Conservation (phyloP, 2,329 filamentous ascomycete species). For the Fusarium sp. region DNA sequence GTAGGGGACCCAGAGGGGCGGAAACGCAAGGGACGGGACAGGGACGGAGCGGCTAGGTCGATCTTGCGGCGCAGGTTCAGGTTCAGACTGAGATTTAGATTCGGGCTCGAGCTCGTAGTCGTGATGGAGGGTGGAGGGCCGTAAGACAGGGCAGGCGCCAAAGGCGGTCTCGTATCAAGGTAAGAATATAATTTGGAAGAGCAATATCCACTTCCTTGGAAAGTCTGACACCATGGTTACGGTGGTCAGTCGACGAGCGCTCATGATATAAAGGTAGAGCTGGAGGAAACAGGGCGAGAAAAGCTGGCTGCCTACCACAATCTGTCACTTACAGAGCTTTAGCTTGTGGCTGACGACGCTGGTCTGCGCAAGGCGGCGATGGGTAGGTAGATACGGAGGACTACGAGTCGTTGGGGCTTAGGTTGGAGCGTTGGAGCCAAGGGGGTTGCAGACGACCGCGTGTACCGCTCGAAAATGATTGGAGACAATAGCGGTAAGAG, state of each 20-base stretch:
- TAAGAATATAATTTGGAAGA: constrained; percentile 16
- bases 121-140: constrained; percentile 38
- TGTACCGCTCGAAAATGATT: constrained; percentile 47
- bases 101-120: constrained; percentile 37
- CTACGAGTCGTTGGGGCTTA: constrained; percentile 35
- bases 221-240: constrained; percentile 18
- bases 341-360: constrained; percentile 33
- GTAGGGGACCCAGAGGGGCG: constrained; percentile 28
- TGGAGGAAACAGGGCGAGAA: constrained; percentile 9
- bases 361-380: constrained; percentile 30
- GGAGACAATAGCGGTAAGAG: constrained; percentile 14
- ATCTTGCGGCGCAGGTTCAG: constrained; percentile 41
- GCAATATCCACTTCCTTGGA: constrained; percentile 22
- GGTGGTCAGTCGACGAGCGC: constrained; percentile 39
- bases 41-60: constrained; percentile 42
- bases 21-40: constrained; percentile 32
- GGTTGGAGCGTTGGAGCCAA: constrained; percentile 22
- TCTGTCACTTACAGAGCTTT: constrained; percentile 8
- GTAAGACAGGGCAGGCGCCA: constrained; percentile 6
- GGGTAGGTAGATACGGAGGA: constrained; percentile 9
- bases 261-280: constrained; percentile 37
- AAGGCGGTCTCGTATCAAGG: constrained; percentile 28
- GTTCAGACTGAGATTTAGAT: constrained; percentile 29
- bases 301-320: constrained; percentile 23
- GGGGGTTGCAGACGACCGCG: constrained; percentile 46